Base-by-base conservation (phyloP, 2,329 filamentous ascomycete genomes). In the Alternaria triticimaculans region DNA sequence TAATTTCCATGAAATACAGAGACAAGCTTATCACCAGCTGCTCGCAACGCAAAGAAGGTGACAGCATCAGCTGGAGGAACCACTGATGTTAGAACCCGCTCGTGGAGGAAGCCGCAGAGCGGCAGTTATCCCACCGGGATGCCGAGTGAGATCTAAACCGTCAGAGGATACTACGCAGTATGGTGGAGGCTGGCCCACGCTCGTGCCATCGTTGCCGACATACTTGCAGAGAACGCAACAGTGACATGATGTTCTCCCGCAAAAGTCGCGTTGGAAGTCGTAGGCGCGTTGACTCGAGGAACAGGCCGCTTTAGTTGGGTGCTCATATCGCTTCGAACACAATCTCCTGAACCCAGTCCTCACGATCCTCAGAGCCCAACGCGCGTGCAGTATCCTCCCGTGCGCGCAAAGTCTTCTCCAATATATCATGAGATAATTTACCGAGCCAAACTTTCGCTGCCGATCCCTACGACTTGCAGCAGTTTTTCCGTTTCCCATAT, bases 121-220 rank as follows among this genome's bases (percentile, higher is more conserved):
- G 4, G 15, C 9, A 41, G 1, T 41, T 0, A 0, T 41, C 1
- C n/a, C n/a, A 18, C n/a, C 37, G 0, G 37, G 5, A 3, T 2
- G n/a, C 0, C 37, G 37, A 41, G 37, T 41, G n/a, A 41, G 11
- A 18, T 41, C 8, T 41, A 41, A 11, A 0, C 37, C 37, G 15
- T 41, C 37, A n/a, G 6, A 5, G 3, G 5, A 41, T 18, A 41
- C 37, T n/a, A 1, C 15, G 9, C 37, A 41, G n/a, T 18, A 41
- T 41, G n/a, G 37, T 41, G n/a, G n/a, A 41, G n/a, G n/a, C 37
- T 18, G n/a, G n/a, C n/a, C 37, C 0, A n/a, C 15, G 33, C 15
- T 15, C 9, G 37, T 41, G 37, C 37, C 37, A 41, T 18, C 37
- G 37, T 41, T 41, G 37, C 9, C 37, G n/a, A 41, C 37, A 41